These are phyloP conservation scores for Pleurotus sapidus DNA, from an alignment of 768 basidiomycete genomes.

Conservation along the genomic window DNA sequence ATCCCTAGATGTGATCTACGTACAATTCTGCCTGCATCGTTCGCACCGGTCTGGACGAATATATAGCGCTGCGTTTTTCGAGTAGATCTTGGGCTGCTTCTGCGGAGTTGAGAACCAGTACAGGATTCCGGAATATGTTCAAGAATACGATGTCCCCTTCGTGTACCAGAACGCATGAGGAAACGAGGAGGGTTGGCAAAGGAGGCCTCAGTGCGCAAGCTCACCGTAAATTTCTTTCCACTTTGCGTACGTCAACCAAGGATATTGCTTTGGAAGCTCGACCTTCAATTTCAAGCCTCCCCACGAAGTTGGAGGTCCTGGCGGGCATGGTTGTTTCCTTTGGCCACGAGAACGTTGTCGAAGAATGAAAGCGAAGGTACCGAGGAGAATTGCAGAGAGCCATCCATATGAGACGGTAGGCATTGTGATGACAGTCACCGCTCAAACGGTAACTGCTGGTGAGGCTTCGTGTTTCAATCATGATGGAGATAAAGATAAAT, in stretches of 20 bases:
- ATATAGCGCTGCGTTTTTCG: constrained; percentile 42
- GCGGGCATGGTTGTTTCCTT: neutral
- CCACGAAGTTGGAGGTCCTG: constrained; percentile 5
- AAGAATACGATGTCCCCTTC: constrained; percentile 40
- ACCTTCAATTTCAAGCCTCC: neutral
- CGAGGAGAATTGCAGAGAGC: neutral
- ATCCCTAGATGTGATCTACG: neutral
- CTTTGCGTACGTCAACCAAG: constrained; percentile 16
- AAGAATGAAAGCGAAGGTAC: neutral
- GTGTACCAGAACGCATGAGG: neutral
- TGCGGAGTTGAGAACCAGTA: constrained; percentile 45
- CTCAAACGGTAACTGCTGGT: too few species aligned
- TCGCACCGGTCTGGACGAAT: constrained; percentile 43
- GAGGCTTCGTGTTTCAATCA: too few species aligned
- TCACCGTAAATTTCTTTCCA: constrained; percentile 17
- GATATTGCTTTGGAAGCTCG: constrained; percentile 8
- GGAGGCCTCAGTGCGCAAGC: too few species aligned
- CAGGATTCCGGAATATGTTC: constrained; percentile 30
- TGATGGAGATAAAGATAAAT: too few species aligned
- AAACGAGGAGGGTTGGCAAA: neutral
- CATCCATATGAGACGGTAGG: neutral
- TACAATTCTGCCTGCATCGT: constrained; percentile 16
- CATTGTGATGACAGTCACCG: neutral
- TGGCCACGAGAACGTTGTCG: neutral
- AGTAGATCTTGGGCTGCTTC: constrained; percentile 42